phyloP scores from a whole-genome alignment of 352 stramenopile genomes.

The Phytophthora pisi region DNA sequence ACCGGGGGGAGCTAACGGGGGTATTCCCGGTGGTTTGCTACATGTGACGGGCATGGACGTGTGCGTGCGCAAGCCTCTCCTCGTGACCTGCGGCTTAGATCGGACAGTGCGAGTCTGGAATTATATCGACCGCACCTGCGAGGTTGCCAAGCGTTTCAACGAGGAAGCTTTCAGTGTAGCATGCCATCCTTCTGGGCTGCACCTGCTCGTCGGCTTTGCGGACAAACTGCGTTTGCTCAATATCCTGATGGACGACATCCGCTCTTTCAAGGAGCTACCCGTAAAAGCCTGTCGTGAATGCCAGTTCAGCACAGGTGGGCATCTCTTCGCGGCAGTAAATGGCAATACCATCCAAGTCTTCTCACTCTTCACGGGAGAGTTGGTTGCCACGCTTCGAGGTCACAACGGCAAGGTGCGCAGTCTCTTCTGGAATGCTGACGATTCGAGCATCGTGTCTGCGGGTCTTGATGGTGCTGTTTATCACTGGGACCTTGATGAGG shows the following conservation, averaged over 20 bases:
- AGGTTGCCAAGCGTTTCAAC: slow-evolving; percentile 88
- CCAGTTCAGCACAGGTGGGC: slow-evolving; percentile 86
- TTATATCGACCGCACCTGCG: slow-evolving; percentile 88
- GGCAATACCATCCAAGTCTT: slow-evolving; percentile 94
- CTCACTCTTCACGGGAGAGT: slow-evolving; percentile 91
- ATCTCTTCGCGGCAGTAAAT: slow-evolving; percentile 94
- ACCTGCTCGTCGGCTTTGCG: slow-evolving; percentile 90
- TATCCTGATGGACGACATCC: slow-evolving; percentile 93
- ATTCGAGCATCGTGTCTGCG: slow-evolving; percentile 86
- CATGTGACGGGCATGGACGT: slow-evolving; percentile 92
- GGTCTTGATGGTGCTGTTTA: slow-evolving; percentile 94
- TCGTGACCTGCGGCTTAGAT: slow-evolving; percentile 91
- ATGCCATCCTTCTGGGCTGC: slow-evolving; percentile 91
- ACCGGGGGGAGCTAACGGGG: slow-evolving; percentile 14
- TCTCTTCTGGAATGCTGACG: slow-evolving; percentile 88
- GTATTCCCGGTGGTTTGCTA: slow-evolving; percentile 38
- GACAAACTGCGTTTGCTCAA: slow-evolving; percentile 92
- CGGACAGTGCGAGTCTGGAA: slow-evolving; percentile 93
- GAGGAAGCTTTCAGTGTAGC: slow-evolving; percentile 91
- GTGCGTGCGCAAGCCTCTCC: slow-evolving; percentile 91
- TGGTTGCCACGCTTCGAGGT: slow-evolving; percentile 89
- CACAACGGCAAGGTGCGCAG: slow-evolving; percentile 94
- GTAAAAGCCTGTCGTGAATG: slow-evolving; percentile 87
- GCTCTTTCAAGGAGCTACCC: slow-evolving; percentile 81
- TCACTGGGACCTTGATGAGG: slow-evolving; percentile 92